These are phyloP conservation scores for Naganishia randhawae DNA, from an alignment of 768 basidiomycete species.

Conservation along the genomic window DNA sequence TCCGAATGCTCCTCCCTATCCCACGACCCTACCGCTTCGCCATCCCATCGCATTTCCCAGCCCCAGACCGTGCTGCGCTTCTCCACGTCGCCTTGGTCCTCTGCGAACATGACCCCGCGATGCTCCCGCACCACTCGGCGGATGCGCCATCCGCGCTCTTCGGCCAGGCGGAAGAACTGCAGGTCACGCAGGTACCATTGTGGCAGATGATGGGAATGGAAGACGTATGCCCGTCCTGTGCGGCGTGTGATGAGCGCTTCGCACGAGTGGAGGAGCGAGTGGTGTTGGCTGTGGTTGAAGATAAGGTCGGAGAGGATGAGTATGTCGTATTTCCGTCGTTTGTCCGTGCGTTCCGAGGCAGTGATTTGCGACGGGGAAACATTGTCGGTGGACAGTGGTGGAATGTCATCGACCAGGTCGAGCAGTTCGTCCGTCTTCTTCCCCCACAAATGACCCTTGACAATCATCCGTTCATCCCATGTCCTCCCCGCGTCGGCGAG, in stretches of 20 bases:
- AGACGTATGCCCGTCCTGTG: constrained; percentile 64
- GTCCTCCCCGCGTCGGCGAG: constrained; percentile 41
- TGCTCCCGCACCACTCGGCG: constrained; percentile 64
- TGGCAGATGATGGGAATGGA: constrained; percentile 84
- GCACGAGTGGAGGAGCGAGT: constrained; percentile 28
- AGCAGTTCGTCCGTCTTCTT: constrained; percentile 36
- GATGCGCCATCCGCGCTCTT: constrained; percentile 65
- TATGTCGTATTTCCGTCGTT: constrained; percentile 59
- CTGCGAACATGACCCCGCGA: constrained; percentile 81
- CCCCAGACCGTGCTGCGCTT: constrained; percentile 80
- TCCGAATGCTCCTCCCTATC: constrained; percentile 21
- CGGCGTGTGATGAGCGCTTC: constrained; percentile 27
- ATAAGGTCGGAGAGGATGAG: constrained; percentile 88
- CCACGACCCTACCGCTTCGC: constrained; percentile 26
- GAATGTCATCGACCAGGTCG: constrained; percentile 2
- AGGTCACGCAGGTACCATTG: constrained; percentile 77
- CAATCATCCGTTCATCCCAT: constrained; percentile 12
- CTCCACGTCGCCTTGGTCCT: constrained; percentile 73
- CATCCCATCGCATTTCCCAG: constrained; percentile 59
- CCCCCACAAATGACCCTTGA: constrained; percentile 48
- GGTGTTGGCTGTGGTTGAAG: constrained; percentile 81
- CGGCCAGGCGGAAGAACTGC: constrained; percentile 70
- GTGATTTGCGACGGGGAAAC: not conserved
- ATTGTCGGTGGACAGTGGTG: not conserved
- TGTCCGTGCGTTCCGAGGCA: not conserved